phyloP scores from a whole-genome alignment of 805 yeast genomes.

The Wickerhamomyces kurtzmanii region DNA sequence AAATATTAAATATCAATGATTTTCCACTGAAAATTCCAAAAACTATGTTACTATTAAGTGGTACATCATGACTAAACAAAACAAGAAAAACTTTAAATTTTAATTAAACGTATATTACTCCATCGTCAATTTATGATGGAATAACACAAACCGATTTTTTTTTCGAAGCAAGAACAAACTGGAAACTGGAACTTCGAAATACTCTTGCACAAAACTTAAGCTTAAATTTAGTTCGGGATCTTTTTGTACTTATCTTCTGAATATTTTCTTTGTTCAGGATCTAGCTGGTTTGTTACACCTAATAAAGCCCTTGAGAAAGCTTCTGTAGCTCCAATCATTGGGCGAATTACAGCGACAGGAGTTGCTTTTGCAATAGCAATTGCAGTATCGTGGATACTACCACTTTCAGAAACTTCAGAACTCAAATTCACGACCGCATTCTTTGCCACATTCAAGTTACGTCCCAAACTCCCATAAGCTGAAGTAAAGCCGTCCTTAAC shows the following conservation, averaged over 20 bases:
- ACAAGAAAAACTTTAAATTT: too few relatives aligned
- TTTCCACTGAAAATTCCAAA: too few relatives aligned
- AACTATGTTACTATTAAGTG: too few relatives aligned
- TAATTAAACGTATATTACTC: too few relatives aligned
- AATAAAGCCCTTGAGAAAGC: constrained; percentile 74
- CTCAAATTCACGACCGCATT: constrained; percentile 52
- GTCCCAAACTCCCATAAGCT: constrained; percentile 69
- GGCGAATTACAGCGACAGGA: constrained; percentile 73
- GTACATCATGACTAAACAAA: too few relatives aligned
- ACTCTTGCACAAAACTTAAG: too few relatives aligned
- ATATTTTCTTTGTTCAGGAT: constrained; percentile 48
- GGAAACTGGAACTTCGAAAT: too few relatives aligned
- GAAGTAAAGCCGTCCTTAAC: constrained; percentile 60
- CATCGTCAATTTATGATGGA: too few relatives aligned
- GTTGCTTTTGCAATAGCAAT: constrained; percentile 62
- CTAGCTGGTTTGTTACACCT: constrained; percentile 77
- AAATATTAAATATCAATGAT: too few relatives aligned
- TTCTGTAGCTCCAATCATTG: constrained; percentile 88
- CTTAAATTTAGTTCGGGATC: too few relatives aligned
- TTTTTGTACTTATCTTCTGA: constrained; percentile 59
- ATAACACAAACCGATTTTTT: too few relatives aligned
- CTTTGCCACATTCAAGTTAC: constrained; percentile 56
- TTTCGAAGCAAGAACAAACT: too few relatives aligned
- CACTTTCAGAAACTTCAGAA: constrained; percentile 52
- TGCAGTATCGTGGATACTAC: constrained; percentile 58